phyloP scores from a whole-genome alignment of 2,329 filamentous ascomycete genomes.

The Botrytis pseudocinerea region DNA sequence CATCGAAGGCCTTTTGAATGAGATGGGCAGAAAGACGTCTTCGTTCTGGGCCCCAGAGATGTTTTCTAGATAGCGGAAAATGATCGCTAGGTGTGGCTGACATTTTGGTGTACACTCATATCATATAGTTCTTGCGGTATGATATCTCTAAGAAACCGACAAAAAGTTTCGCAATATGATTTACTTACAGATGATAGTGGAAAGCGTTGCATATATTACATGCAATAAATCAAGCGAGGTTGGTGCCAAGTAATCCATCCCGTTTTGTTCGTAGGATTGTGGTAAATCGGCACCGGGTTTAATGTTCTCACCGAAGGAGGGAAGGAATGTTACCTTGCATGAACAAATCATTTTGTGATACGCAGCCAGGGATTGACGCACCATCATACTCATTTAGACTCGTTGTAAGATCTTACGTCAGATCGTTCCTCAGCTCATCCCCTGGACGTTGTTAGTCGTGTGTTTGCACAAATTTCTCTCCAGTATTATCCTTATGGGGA shows the following conservation, averaged over 20 bases:
- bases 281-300: not conserved
- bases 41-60: constrained; percentile 14
- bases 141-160: no score
- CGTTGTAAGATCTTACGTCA: constrained; percentile 3
- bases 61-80: not conserved
- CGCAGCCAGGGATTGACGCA: not conserved
- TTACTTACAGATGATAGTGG: not conserved
- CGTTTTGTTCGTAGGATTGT: not conserved
- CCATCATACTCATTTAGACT: not conserved
- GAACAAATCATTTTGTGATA: constrained; percentile 1
- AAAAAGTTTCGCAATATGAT: not conserved
- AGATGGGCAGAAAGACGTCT: constrained; percentile 7
- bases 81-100: not conserved
- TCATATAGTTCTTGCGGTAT: not conserved
- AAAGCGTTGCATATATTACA: not conserved
- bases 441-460: not conserved
- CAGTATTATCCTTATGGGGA: not conserved
- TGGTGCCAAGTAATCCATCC: not conserved
- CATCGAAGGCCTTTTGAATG: constrained; percentile 8
- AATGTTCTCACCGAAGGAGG: not conserved
- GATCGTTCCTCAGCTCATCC: not conserved
- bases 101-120: not conserved
- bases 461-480: not conserved
- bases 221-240: not conserved
- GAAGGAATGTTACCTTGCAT: constrained; percentile 10